phyloP scores from a whole-genome alignment of 495 filamentous ascomycete species.

The Parathielavia hyrcaniae region DNA sequence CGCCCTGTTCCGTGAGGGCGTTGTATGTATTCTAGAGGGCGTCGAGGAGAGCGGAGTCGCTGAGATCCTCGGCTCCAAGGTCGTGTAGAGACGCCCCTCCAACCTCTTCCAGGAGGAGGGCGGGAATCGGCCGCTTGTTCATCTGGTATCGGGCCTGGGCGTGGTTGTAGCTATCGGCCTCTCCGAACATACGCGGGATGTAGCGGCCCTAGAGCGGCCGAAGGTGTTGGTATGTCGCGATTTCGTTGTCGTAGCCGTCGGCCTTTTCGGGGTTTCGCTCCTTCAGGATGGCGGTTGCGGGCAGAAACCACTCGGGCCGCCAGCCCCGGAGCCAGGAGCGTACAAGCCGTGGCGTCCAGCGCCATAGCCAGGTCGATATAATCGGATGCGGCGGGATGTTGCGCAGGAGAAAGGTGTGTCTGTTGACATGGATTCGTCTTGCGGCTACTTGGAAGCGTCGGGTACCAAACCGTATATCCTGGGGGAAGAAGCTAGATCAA shows the following conservation, averaged over 20 bases:
- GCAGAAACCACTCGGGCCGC: conserved; percentile 14
- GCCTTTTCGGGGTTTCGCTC: neutral
- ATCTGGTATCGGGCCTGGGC: conserved; percentile 4
- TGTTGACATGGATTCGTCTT: conserved; percentile 9
- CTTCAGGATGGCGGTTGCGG: neutral
- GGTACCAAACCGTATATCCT: conserved; percentile 9
- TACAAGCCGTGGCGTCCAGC: conserved; percentile 9
- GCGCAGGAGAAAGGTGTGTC: conserved; percentile 8
- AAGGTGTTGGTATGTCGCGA: conserved; percentile 11
- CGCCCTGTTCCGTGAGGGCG: conserved; percentile 10
- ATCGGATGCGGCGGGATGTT: conserved; percentile 8
- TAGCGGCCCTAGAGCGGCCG: conserved; percentile 3
- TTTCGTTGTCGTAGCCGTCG: neutral
- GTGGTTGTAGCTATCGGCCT: conserved; percentile 9
- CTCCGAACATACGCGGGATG: conserved; percentile 12
- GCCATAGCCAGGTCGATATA: conserved; percentile 5
- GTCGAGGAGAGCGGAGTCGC: conserved; percentile 8
- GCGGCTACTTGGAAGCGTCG: conserved; percentile 9
- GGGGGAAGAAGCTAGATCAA: no score
- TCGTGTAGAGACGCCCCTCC: conserved; percentile 9
- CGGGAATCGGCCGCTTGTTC: conserved; percentile 13
- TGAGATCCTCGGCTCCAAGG: conserved; percentile 11
- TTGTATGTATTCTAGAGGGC: conserved; percentile 4
- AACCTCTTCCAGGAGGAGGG: conserved; percentile 12
- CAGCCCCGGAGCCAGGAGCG: conserved; percentile 12